Conservation (phyloP, 257 asterid species). For the Nicotiana noctiflora region DNA sequence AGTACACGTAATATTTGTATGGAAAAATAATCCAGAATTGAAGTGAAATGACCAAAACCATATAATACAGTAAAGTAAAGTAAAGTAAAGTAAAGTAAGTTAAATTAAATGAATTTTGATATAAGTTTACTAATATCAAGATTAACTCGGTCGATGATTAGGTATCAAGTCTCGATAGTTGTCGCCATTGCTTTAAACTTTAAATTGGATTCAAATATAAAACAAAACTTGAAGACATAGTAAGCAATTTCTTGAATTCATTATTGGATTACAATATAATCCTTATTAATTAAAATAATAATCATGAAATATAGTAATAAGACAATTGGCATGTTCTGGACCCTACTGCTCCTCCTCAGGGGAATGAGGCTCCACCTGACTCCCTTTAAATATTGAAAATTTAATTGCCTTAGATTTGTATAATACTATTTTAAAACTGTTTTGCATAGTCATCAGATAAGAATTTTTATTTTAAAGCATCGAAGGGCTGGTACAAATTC, state of each 20-base stretch:
- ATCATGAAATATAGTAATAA: not conserved
- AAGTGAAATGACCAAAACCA: too few species aligned
- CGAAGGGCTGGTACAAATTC: not conserved
- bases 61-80: too few species aligned
- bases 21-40: too few species aligned
- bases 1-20: too few species aligned
- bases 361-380: not conserved
- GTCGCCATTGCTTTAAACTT: not conserved
- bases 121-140: not conserved
- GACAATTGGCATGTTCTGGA: conserved; percentile 15
- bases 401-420: not conserved
- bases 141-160: not conserved
- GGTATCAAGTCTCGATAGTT: not conserved
- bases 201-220: not conserved
- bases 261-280: not conserved
- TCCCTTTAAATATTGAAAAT: too few species aligned
- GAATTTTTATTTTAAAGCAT: not conserved
- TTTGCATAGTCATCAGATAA: not conserved
- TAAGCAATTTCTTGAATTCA: not conserved
- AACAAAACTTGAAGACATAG: conserved; percentile 1
- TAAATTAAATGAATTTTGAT: not conserved
- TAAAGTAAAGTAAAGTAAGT: too few species aligned
- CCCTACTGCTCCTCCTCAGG: conserved; percentile 17
- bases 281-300: not conserved
- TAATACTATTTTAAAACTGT: not conserved